Evolutionary conservation across 2,329 filamentous ascomycete genomes (phyloP).

Genomic region (Sporothrix curviconia): DNA sequence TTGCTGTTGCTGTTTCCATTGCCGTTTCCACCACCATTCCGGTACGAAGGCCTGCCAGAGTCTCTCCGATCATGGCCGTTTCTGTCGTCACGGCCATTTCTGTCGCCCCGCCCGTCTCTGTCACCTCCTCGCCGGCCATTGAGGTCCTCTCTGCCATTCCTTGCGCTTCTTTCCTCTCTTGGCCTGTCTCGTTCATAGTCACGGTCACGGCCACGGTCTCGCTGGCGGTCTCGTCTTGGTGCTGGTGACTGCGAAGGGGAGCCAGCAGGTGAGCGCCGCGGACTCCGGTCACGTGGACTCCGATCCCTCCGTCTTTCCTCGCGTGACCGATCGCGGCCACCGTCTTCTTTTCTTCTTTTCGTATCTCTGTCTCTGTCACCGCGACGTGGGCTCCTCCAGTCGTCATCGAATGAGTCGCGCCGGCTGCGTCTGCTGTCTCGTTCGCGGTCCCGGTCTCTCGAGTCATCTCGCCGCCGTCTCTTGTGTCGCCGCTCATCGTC

Average conservation of each 20-base stretch:
- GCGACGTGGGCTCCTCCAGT: not conserved
- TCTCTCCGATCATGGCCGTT: constrained; percentile 2
- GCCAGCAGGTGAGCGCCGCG: no score
- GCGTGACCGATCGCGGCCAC: not conserved
- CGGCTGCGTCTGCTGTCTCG: not conserved
- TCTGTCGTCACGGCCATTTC: constrained; percentile 7
- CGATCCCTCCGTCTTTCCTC: not conserved
- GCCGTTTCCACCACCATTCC: not conserved
- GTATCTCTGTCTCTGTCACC: not conserved
- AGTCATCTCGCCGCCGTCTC: constrained; percentile 25
- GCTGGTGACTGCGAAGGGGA: not conserved
- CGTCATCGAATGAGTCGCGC: not conserved
- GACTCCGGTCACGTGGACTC: not conserved
- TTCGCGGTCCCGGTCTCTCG: constrained; percentile 15
- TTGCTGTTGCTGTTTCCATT: not conserved
- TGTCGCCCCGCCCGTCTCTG: constrained; percentile 8
- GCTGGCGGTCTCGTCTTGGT: not conserved
- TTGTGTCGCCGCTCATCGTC: constrained; percentile 8
- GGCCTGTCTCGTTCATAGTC: constrained; percentile 31
- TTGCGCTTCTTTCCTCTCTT: not conserved
- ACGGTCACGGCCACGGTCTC: not conserved
- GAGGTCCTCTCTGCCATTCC: not conserved
- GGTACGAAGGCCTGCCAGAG: not conserved
- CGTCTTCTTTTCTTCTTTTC: not conserved
- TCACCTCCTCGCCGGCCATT: not conserved